Percentiles rank a stretch among this genome's conserved stretches.
Conservation (phyloP, 805 yeast genomes). For the Yamadazyma endophytica region DNA sequence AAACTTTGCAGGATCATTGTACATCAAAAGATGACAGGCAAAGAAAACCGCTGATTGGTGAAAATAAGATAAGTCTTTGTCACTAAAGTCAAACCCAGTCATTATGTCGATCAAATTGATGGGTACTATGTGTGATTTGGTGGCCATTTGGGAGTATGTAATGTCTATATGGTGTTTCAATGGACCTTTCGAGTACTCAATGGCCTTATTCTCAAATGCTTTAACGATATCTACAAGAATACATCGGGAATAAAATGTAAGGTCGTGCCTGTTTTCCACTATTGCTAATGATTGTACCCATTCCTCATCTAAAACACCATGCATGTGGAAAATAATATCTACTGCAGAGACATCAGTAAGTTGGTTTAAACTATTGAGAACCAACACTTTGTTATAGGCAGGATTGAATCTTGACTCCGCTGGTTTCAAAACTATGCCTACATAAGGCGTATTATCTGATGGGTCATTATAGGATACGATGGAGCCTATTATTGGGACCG, state of each 20-base stretch:
- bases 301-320: slow-evolving; percentile 19
- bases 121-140: too few species aligned
- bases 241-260: slow-evolving; percentile 13
- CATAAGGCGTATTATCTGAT: slow-evolving; percentile 9
- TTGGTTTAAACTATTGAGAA: slow-evolving; percentile 31
- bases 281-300: slow-evolving; percentile 14
- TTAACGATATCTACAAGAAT: slow-evolving; percentile 19
- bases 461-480: slow-evolving; percentile 31
- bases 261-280: slow-evolving; percentile 20
- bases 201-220: slow-evolving; percentile 19
- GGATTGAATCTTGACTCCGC: slow-evolving; percentile 30
- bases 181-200: too few species aligned
- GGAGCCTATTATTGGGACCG: slow-evolving; percentile 29
- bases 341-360: slow-evolving; percentile 21
- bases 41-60: slow-evolving; percentile 25
- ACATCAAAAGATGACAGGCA: slow-evolving; percentile 18
- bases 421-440: slow-evolving; percentile 36
- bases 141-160: too few species aligned
- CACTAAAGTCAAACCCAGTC: too few species aligned
- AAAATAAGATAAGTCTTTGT: slow-evolving; percentile 15
- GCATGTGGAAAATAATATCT: slow-evolving; percentile 27
- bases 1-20: slow-evolving; percentile 23
- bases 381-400: slow-evolving; percentile 24
- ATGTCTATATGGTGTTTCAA: too few species aligned
- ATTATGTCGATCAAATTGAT: too few species aligned